Conservation (phyloP, 2,329 filamentous ascomycete genomes). For the Pseudogymnoascus sp. region DNA sequence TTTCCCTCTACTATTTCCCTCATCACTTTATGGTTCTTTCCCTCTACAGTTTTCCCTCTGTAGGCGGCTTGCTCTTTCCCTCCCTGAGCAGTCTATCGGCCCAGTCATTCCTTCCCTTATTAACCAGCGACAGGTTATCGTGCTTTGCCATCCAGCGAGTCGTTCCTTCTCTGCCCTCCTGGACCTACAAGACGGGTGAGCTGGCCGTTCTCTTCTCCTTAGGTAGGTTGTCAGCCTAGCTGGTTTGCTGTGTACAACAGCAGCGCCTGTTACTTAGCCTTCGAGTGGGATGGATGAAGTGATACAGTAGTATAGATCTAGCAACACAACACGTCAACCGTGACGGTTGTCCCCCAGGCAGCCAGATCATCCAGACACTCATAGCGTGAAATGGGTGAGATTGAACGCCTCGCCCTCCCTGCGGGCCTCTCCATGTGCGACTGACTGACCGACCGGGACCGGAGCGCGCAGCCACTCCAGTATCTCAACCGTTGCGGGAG, state of each 20-base stretch:
- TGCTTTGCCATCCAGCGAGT: neutral
- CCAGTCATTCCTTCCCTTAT: neutral
- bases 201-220: neutral
- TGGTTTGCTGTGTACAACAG: neutral
- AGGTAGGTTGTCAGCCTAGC: neutral
- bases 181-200: neutral
- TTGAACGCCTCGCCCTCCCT: neutral
- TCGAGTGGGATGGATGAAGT: neutral
- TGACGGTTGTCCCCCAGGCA: neutral
- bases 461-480: too few relatives aligned
- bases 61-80: neutral
- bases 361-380: neutral
- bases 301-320: neutral
- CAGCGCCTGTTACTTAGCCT: neutral
- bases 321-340: neutral
- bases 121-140: neutral
- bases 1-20: neutral
- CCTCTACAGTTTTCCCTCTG: neutral
- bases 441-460: too few relatives aligned
- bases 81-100: neutral
- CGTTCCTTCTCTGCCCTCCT: neutral
- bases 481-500: neutral
- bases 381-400: neutral
- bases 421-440: neutral
- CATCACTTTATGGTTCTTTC: neutral